Conservation (phyloP, 192 early-diverging fungal species). For the Coemansia sp. region DNA sequence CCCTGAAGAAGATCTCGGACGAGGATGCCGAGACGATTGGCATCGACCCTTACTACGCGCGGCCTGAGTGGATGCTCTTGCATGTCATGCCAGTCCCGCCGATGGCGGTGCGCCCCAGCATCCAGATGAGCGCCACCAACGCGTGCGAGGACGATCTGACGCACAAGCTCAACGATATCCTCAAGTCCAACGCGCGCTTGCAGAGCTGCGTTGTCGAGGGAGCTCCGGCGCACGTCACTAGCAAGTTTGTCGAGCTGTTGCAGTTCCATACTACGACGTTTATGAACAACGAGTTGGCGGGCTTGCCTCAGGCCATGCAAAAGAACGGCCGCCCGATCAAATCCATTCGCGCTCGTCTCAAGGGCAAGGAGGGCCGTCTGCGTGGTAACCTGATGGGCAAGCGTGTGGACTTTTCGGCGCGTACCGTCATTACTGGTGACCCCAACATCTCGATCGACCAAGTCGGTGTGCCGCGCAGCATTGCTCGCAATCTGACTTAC, state of each 20-base stretch:
- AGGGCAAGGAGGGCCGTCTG: conserved; percentile 98
- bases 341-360: conserved; percentile 92
- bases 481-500: conserved; percentile 95
- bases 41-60: conserved; percentile 83
- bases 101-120: conserved; percentile 93
- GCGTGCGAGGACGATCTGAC: conserved; percentile 97
- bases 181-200: conserved; percentile 90
- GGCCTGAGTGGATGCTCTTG: conserved; percentile 98
- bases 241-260: conserved; percentile 83
- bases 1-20: conserved; percentile 85
- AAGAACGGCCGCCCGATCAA: conserved; percentile 95
- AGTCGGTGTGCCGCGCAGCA: conserved; percentile 96
- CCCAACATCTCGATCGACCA: conserved; percentile 97
- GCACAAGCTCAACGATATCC: conserved; percentile 87
- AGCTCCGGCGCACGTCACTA: conserved; percentile 83
- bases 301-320: conserved; percentile 87
- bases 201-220: conserved; percentile 81
- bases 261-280: conserved; percentile 96
- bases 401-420: conserved; percentile 98
- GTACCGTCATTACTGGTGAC: conserved; percentile 99
- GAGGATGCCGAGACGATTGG: conserved; percentile 87
- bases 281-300: conserved; percentile 97
- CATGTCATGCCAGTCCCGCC: conserved; percentile 95
- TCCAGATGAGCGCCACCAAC: conserved; percentile 87
- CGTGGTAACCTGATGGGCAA: conserved; percentile 99